Evolutionary conservation across 2,329 filamentous ascomycete genomes (phyloP).

Genomic region (Trichoderma koningiopsis): DNA sequence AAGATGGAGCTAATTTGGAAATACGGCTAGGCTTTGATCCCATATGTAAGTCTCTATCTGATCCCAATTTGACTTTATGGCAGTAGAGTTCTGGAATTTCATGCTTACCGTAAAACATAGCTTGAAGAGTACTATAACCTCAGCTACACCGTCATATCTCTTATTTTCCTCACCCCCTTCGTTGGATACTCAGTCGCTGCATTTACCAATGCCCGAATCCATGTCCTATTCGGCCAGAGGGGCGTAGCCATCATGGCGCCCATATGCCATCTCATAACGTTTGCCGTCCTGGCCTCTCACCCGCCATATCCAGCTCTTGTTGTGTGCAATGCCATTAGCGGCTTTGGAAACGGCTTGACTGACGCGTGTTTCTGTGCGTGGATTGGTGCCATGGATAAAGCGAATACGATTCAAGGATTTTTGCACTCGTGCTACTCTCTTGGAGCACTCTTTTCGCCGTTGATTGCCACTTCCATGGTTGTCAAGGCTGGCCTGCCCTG

Average conservation of each 20-base stretch:
- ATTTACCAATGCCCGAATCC: conserved; percentile 61
- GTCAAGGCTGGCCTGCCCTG: conserved; percentile 60
- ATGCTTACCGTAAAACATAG: conserved; percentile 36
- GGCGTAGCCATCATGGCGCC: conserved; percentile 67
- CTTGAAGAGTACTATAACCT: conserved; percentile 63
- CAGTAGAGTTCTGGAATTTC: not conserved
- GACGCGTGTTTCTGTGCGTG: conserved; percentile 55
- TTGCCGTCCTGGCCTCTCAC: conserved; percentile 60
- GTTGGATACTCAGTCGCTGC: conserved; percentile 64
- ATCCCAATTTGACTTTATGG: not conserved
- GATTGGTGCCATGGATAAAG: conserved; percentile 66
- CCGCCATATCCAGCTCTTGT: conserved; percentile 67
- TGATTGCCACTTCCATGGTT: conserved; percentile 69
- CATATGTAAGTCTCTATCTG: conserved; percentile 38
- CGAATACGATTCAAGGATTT: conserved; percentile 67
- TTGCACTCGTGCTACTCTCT: conserved; percentile 67
- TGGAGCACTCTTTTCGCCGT: conserved; percentile 63
- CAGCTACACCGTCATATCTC: conserved; percentile 61
- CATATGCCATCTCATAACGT: conserved; percentile 62
- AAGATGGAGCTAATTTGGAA: not conserved
- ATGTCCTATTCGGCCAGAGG: conserved; percentile 63
- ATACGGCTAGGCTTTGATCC: conserved; percentile 36
- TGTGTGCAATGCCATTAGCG: conserved; percentile 62
- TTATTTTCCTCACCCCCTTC: conserved; percentile 66
- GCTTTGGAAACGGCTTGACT: conserved; percentile 67